These are phyloP conservation scores for Pelargonium nanum DNA, from an alignment of 345 rosid genomes.

Conservation along the genomic window DNA sequence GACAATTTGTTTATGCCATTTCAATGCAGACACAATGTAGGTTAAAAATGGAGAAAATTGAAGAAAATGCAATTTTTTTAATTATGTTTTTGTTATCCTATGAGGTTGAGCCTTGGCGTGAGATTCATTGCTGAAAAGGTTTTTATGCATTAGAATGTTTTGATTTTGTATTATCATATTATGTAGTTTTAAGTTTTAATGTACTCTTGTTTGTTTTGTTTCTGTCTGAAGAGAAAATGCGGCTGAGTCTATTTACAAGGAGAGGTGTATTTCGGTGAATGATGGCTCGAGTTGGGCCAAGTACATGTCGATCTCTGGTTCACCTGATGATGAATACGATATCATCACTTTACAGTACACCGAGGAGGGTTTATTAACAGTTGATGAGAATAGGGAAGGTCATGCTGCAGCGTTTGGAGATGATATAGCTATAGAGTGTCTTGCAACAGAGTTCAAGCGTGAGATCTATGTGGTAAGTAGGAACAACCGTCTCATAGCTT, in stretches of 20 bases:
- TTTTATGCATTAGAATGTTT: too few species aligned
- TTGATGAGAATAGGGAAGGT: conserved; percentile 77
- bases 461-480: conserved; percentile 76
- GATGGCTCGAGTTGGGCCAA: conserved; percentile 86
- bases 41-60: neutral
- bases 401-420: conserved; percentile 97
- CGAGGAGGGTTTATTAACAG: conserved; percentile 84
- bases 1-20: neutral
- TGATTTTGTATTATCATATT: neutral
- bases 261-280: conserved; percentile 77
- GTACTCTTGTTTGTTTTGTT: conserved; percentile 15
- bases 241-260: conserved; percentile 86
- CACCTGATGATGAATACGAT: conserved; percentile 76
- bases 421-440: conserved; percentile 90
- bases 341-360: conserved; percentile 87
- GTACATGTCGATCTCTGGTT: conserved; percentile 92
- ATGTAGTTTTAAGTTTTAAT: conserved; percentile 4
- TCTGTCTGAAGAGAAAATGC: conserved; percentile 66
- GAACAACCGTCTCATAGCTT: neutral
- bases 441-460: conserved; percentile 89
- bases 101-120: neutral
- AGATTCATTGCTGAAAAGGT: neutral
- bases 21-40: neutral
- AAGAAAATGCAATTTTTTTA: neutral
- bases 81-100: too few species aligned